Percentiles rank a stretch among this genome's conserved stretches.
Evolutionary conservation across 805 yeast genomes (phyloP).

Genomic region (Maudiozyma saulgeensis): DNA sequence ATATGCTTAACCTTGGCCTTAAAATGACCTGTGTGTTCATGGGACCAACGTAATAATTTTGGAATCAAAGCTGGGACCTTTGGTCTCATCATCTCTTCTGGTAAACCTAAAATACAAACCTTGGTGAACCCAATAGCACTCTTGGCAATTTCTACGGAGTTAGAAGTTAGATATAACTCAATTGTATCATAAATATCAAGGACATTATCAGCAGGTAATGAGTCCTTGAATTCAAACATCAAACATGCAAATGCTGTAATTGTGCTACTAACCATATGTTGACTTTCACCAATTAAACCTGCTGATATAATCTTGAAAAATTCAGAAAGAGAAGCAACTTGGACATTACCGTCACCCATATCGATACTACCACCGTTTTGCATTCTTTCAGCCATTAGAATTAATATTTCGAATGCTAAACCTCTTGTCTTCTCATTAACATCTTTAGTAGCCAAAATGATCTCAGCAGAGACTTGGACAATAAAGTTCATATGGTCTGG

Average conservation of each 20-base stretch:
- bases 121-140: conserved; percentile 91
- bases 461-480: conserved; percentile 76
- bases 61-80: conserved; percentile 57
- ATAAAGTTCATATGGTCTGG: conserved; percentile 58
- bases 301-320: conserved; percentile 90
- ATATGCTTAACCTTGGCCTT: conserved; percentile 88
- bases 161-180: conserved; percentile 81
- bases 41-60: conserved; percentile 83
- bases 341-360: conserved; percentile 32
- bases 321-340: conserved; percentile 59
- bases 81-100: conserved; percentile 62
- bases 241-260: conserved; percentile 83
- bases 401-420: conserved; percentile 62
- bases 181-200: conserved; percentile 77
- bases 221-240: conserved; percentile 72
- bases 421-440: conserved; percentile 87
- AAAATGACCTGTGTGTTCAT: conserved; percentile 92
- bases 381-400: conserved; percentile 77
- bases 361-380: conserved; percentile 49
- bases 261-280: conserved; percentile 95
- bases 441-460: conserved; percentile 84
- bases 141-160: conserved; percentile 87
- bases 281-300: conserved; percentile 88
- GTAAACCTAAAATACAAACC: conserved; percentile 74
- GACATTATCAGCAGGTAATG: conserved; percentile 49